Base-by-base conservation (phyloP, 768 basidiomycete species). In the Tricholomella constricta region DNA sequence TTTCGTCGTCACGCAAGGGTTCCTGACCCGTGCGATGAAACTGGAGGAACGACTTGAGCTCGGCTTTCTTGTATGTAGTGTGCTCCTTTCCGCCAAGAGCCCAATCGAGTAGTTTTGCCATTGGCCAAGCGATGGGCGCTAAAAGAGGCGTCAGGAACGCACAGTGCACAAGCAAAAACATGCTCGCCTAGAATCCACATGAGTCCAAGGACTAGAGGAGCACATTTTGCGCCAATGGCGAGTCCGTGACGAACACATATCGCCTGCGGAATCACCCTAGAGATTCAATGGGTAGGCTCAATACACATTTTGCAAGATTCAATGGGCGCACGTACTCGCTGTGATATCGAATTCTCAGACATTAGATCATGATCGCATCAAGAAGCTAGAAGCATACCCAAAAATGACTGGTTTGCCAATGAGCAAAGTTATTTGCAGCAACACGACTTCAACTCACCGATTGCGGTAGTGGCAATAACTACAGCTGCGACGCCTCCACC, bases 51-150 rank as follows among this genome's bases (percentile, higher is more conserved):
- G 85, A 86, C 58, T 86, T 87, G 36, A 89, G 77, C 53, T 88
- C 85, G 0, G 88, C 89, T 66, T 92, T 92, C 62, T 91, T 91
- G 72, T 93, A 93, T 0, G 87, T 89, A 36, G 83, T 77, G 0
- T 74, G 75, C 59, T 91, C 89, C 59, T 86, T 78, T 2, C 75
- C 76, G 19, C 96, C 96, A 2, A 98, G 82, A 2, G 88, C 81
- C 43, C 70, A 75, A 65, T 98, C 96, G 27, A 99, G 83, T 0
- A 98, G 72, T 58, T 86, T 86, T 26, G 89, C 88, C 49, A 86
- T 86, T 3, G 90, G 90, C 67, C 78, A 94, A 0, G 93, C 91
- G 55, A 95, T 74, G 4, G 92, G 92, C 8, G 87, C 84, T 87
- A 14, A 22, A 12, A n/a, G n/a, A 41, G 36, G 69, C 55, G 80